A percentile compares a stretch with the other conserved stretches of the same genome.
phyloP scores from a whole-genome alignment of 768 basidiomycete genomes.

The Amanita phalloides region DNA sequence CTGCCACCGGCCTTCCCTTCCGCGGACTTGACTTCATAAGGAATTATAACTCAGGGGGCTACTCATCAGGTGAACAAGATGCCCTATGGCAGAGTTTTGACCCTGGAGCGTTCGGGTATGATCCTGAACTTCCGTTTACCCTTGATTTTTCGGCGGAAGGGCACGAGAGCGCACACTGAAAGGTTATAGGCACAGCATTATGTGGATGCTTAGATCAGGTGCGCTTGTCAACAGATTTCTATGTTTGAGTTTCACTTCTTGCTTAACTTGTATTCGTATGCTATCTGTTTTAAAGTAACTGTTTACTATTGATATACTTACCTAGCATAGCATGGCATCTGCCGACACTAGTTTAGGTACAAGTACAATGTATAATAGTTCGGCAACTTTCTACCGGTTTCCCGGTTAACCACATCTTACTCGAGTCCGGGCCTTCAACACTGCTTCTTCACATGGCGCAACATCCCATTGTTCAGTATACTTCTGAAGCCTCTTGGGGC shows the following conservation, averaged over 20 bases:
- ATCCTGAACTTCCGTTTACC: constrained; percentile 71
- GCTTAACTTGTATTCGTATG: constrained; percentile 4
- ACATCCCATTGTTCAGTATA: constrained; percentile 70
- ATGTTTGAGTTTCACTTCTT: neutral
- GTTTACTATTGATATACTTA: neutral
- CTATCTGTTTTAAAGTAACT: neutral
- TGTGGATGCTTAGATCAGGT: neutral
- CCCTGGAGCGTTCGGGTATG: constrained; percentile 60
- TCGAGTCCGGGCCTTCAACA: no score
- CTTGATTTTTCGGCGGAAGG: constrained; percentile 30
- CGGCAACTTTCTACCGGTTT: neutral
- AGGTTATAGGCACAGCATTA: neutral
- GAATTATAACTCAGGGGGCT: constrained; percentile 55
- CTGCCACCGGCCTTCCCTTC: constrained; percentile 72
- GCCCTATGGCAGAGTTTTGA: constrained; percentile 58
- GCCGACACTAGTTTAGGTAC: no score
- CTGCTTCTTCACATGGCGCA: constrained; percentile 30
- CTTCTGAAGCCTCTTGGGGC: constrained; percentile 80
- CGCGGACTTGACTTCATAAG: constrained; percentile 76
- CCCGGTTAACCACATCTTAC: neutral
- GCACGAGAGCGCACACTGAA: constrained; percentile 21
- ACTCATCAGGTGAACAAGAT: constrained; percentile 36
- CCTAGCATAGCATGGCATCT: neutral
- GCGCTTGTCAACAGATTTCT: neutral
- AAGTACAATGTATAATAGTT: neutral